Conservation (phyloP, 306 rosid genomes). For the Cucumis sativus region Cucumber_9930_V3 NC_026659.2:31368501-31369000, state of each 20-base stretch:
- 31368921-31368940: not conserved
- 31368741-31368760: not conserved
- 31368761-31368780: not conserved
- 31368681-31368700: not conserved
- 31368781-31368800: not conserved
- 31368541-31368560: too few species aligned
- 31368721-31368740: not conserved
- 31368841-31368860: not conserved
- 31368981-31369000: not conserved
- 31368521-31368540: too few species aligned
- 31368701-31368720: not conserved
- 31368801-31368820: not conserved
- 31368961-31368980: not conserved
- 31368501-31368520: too few species aligned
- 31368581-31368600: too few species aligned
- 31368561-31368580: too few species aligned
- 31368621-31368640: too few species aligned
- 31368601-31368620: too few species aligned
- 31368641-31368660: too few species aligned
- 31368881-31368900: not conserved
- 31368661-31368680: too few species aligned
- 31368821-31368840: not conserved
- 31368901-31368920: not conserved
- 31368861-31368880: not conserved
- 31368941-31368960: not conserved